Evolutionary conservation across 345 rosid species (phyloP).

Genomic region (Balakata baccata): DNA sequence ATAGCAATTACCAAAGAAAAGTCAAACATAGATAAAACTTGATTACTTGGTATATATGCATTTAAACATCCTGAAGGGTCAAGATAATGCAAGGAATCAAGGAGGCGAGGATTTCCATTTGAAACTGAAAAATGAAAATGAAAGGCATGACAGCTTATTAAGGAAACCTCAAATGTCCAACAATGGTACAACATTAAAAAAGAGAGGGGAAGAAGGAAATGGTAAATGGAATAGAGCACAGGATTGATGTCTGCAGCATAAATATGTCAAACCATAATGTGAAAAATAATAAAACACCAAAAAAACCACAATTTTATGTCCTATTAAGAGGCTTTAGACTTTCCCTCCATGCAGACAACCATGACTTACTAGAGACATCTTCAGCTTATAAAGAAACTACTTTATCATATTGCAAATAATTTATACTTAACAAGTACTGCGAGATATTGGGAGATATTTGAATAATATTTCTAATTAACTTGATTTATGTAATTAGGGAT

Average conservation of each 20-base stretch:
- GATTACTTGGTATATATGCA: constrained; percentile 71
- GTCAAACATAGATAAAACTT: neutral
- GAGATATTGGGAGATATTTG: too few relatives aligned
- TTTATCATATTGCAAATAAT: neutral
- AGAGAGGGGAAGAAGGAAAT: neutral
- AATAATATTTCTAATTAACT: too few relatives aligned
- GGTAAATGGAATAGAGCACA: neutral
- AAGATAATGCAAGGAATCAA: constrained; percentile 79
- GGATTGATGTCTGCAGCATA: neutral
- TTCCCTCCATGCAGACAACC: neutral
- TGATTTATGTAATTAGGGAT: too few relatives aligned
- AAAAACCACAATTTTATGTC: neutral
- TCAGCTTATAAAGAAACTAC: neutral
- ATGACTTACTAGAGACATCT: neutral
- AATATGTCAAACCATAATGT: neutral
- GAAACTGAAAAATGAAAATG: constrained; percentile 55
- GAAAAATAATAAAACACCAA: neutral
- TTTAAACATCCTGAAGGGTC: constrained; percentile 70
- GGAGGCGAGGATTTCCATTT: constrained; percentile 87
- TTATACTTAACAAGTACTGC: too few relatives aligned
- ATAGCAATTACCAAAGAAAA: neutral
- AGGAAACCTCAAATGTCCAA: neutral
- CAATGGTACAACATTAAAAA: neutral
- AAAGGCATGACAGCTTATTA: neutral
- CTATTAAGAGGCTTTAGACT: neutral